Evolutionary conservation across 1,284 basidiomycete species (phyloP).

Genomic region (Puccinia hordei): DNA sequence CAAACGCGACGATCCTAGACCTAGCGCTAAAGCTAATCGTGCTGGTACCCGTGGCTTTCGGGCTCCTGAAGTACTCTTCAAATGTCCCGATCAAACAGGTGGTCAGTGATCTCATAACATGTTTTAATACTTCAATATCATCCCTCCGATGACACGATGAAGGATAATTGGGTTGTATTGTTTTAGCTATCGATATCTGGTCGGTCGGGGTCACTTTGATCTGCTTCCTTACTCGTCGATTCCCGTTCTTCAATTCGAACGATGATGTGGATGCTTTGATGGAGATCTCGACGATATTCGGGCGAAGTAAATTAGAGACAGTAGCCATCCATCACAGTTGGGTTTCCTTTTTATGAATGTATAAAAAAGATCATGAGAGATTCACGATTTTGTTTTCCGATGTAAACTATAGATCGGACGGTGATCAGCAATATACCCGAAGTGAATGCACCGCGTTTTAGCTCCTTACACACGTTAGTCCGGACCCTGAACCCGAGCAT

Average conservation of each 20-base stretch:
- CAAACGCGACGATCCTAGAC: slow-evolving; percentile 61
- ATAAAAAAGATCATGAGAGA: slow-evolving; percentile 14
- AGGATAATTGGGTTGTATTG: not conserved
- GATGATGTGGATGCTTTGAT: slow-evolving; percentile 94
- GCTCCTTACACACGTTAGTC: slow-evolving; percentile 72
- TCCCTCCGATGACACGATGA: not conserved
- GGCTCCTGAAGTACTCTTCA: slow-evolving; percentile 92
- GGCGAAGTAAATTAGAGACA: slow-evolving; percentile 78
- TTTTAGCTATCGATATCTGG: slow-evolving; percentile 90
- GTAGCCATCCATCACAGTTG: slow-evolving; percentile 84
- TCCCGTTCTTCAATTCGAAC: slow-evolving; percentile 90
- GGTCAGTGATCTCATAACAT: slow-evolving; percentile 64
- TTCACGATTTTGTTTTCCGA: slow-evolving; percentile 14
- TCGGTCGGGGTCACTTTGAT: slow-evolving; percentile 88
- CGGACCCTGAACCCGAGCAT: slow-evolving; percentile 75
- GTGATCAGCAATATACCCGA: slow-evolving; percentile 82
- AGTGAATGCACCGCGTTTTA: slow-evolving; percentile 67
- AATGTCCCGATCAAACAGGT: slow-evolving; percentile 89
- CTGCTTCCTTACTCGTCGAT: slow-evolving; percentile 88
- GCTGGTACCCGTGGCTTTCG: slow-evolving; percentile 96
- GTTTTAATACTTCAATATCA: no score
- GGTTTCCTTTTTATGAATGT: slow-evolving; percentile 8
- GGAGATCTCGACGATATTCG: slow-evolving; percentile 88
- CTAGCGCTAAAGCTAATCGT: slow-evolving; percentile 87
- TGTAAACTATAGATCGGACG: slow-evolving; percentile 69